A percentile compares a stretch with the other conserved stretches of the same genome.
Evolutionary conservation across 257 asterid genomes (phyloP).

Genomic region (Solanum sejunctum): DNA sequence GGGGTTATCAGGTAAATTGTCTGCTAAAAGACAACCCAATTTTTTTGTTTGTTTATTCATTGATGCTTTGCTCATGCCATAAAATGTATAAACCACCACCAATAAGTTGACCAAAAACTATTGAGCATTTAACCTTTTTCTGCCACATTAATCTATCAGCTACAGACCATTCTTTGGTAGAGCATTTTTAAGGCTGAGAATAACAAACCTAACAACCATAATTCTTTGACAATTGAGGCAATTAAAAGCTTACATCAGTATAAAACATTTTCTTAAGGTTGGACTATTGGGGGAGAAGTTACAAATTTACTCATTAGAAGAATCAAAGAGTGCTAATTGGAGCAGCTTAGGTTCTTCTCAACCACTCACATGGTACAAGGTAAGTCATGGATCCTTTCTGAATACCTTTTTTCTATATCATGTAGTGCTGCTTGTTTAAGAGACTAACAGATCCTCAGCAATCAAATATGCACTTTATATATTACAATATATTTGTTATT

Average conservation of each 20-base stretch:
- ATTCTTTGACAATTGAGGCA: not conserved
- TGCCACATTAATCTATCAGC: not conserved
- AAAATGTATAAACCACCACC: not conserved
- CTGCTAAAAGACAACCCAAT: not conserved
- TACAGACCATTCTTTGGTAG: not conserved
- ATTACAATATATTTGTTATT: not conserved
- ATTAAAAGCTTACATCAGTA: not conserved
- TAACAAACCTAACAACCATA: not conserved
- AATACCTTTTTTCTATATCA: not conserved
- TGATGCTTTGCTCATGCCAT: not conserved
- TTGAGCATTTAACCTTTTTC: not conserved
- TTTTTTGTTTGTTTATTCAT: not conserved
- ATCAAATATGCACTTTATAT: not conserved
- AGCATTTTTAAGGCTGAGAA: not conserved
- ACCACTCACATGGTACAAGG: constrained; percentile 89
- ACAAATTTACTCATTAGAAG: constrained; percentile 34
- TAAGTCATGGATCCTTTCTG: constrained; percentile 3
- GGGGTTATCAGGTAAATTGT: constrained; percentile 69
- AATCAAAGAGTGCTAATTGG: constrained; percentile 38
- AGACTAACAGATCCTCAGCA: not conserved
- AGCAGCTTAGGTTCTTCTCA: constrained; percentile 20
- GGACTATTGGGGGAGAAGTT: constrained; percentile 71
- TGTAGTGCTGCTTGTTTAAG: not conserved
- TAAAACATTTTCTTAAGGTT: constrained; percentile 26
- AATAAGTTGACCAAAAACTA: not conserved